These are phyloP conservation scores for Phaeotremella fagi DNA, from an alignment of 768 basidiomycete species.

Conservation along the genomic window DNA sequence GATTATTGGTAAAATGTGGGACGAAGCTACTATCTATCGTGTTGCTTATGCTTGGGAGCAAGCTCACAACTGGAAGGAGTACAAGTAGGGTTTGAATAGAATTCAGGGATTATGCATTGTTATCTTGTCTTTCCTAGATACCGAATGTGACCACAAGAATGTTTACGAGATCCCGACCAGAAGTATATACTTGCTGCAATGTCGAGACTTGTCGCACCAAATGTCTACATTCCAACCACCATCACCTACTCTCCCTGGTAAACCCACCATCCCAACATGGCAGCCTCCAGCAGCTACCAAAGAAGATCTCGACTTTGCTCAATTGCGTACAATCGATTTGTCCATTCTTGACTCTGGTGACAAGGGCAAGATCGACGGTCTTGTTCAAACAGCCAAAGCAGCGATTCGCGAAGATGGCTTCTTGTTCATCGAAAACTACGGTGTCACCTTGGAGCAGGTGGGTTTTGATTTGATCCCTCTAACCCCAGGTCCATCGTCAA, in stretches of 20 bases:
- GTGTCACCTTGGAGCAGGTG: conserved; percentile 27
- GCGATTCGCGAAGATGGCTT: conserved; percentile 31
- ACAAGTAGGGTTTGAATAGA: background rate
- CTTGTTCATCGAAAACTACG: conserved; percentile 34
- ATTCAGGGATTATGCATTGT: no score
- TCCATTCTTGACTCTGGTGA: conserved; percentile 26
- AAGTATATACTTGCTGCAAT: no score
- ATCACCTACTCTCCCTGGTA: conserved; percentile 15
- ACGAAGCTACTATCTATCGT: conserved; percentile 31
- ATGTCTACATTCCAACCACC: conserved; percentile 25
- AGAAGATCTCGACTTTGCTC: conserved; percentile 21
- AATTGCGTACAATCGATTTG: conserved; percentile 24
- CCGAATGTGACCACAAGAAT: no score
- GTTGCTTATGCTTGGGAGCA: conserved; percentile 34
- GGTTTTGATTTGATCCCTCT: no score
- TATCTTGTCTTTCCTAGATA: no score
- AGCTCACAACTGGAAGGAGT: conserved; percentile 13
- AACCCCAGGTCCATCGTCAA: conserved; percentile 31
- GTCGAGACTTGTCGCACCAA: no score
- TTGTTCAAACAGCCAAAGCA: conserved; percentile 17
- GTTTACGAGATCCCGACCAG: no score
- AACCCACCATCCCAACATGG: conserved; percentile 22
- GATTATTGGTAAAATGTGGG: conserved; percentile 48
- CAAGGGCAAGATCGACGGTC: conserved; percentile 12
- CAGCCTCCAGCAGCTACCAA: conserved; percentile 23